Percentiles rank a stretch among this genome's conserved stretches.
Conservation (phyloP, 148 eudicot species). For the Amaranthus cruentus region DNA sequence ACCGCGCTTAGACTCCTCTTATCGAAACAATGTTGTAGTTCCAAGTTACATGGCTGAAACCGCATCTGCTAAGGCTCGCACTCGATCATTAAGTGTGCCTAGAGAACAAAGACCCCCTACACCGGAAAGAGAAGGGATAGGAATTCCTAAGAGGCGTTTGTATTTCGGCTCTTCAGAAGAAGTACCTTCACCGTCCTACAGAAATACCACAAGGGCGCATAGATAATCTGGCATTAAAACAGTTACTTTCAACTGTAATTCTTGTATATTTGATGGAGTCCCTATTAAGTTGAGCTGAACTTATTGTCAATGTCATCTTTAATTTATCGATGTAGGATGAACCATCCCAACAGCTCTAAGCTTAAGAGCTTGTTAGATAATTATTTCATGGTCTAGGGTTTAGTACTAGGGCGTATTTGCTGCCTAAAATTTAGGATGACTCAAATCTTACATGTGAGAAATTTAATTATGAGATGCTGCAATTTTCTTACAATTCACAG, state of each 20-base stretch:
- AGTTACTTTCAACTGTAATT: slow-evolving; percentile 1
- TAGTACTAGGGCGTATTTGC: background rate
- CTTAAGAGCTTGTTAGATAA: background rate
- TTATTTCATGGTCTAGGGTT: background rate
- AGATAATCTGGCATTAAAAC: slow-evolving; percentile 8
- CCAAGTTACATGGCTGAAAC: slow-evolving; percentile 85
- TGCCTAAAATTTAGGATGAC: background rate
- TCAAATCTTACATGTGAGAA: background rate
- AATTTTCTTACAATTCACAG: background rate
- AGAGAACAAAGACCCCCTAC: slow-evolving; percentile 51
- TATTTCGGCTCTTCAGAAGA: slow-evolving; percentile 36
- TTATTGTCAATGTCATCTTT: too few relatives aligned
- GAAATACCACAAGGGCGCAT: slow-evolving; percentile 21
- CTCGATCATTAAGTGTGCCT: slow-evolving; percentile 55
- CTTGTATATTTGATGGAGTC: slow-evolving; percentile 11
- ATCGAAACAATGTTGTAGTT: slow-evolving; percentile 19
- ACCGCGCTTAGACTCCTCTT: slow-evolving; percentile 25
- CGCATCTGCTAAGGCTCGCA: slow-evolving; percentile 66
- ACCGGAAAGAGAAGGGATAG: slow-evolving; percentile 36
- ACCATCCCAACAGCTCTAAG: background rate
- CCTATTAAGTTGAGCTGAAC: background rate
- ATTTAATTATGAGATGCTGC: background rate
- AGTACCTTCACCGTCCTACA: slow-evolving; percentile 28
- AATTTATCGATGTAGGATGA: too few relatives aligned
- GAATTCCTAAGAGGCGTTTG: slow-evolving; percentile 49